Conservation (phyloP, 2,329 filamentous ascomycete genomes). For the Aureobasidium lini region DNA sequence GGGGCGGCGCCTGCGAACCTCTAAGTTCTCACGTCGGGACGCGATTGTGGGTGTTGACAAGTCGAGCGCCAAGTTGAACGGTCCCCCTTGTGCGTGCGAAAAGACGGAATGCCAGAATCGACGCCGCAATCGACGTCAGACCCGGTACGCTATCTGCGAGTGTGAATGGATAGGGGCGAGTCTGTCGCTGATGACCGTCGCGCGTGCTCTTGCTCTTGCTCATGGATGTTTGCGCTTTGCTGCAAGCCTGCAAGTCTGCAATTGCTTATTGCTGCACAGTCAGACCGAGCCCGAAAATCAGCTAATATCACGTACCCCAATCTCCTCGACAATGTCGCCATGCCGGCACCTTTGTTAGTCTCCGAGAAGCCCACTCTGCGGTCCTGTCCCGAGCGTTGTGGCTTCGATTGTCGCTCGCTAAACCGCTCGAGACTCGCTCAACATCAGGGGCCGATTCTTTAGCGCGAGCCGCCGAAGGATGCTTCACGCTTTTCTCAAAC, state of each 20-base stretch:
- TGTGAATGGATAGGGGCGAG: conserved; percentile 4
- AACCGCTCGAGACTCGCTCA: neutral
- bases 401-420: neutral
- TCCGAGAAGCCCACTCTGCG: neutral
- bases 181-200: neutral
- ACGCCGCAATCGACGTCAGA: conserved; percentile 1
- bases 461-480: neutral
- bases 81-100: neutral
- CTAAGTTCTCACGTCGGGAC: neutral
- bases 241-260: neutral
- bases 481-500: neutral
- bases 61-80: conserved; percentile 2
- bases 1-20: neutral
- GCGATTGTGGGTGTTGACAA: neutral
- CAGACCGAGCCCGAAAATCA: conserved; percentile 3
- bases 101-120: neutral
- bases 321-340: conserved; percentile 1
- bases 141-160: conserved; percentile 8
- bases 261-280: neutral
- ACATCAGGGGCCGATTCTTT: neutral
- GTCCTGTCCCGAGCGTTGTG: neutral
- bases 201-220: neutral
- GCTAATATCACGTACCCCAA: neutral
- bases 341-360: conserved; percentile 5
- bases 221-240: neutral